Percentiles rank a stretch among this genome's conserved stretches.
These are phyloP conservation scores for Botryotinia calthae DNA, from an alignment of 2,329 filamentous ascomycete genomes.

Conservation along the genomic window DNA sequence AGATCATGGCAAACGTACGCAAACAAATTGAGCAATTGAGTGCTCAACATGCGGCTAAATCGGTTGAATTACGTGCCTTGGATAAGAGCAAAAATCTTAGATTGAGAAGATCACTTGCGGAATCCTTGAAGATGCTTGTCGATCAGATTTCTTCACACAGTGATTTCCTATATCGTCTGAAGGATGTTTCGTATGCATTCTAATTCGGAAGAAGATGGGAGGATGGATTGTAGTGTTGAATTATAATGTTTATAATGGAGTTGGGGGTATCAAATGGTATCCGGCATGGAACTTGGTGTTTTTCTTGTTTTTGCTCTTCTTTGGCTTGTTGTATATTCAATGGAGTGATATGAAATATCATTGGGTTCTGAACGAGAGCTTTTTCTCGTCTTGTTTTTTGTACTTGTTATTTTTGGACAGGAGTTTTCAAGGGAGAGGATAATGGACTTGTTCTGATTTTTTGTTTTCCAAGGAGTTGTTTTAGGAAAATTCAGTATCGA, in stretches of 20 bases:
- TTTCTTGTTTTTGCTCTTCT: not conserved
- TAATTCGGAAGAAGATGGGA: not conserved
- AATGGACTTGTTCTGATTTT: slow-evolving; percentile 2
- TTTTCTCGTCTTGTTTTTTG: too few species aligned
- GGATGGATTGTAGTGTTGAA: not conserved
- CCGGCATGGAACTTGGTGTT: not conserved
- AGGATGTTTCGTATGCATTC: slow-evolving; percentile 15
- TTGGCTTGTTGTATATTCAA: not conserved
- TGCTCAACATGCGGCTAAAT: slow-evolving; percentile 12
- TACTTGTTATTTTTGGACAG: not conserved
- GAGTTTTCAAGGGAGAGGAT: not conserved
- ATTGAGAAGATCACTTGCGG: slow-evolving; percentile 14
- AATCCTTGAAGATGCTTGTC: slow-evolving; percentile 12
- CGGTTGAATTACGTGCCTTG: slow-evolving; percentile 2
- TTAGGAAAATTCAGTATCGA: slow-evolving; percentile 15
- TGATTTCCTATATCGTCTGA: slow-evolving; percentile 15
- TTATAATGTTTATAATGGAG: not conserved
- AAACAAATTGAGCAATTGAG: slow-evolving; percentile 10
- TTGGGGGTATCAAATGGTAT: not conserved
- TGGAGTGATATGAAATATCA: not conserved
- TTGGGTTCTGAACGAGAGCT: not conserved
- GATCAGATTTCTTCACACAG: slow-evolving; percentile 14
- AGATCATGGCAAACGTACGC: slow-evolving; percentile 5
- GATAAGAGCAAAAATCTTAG: slow-evolving; percentile 16
- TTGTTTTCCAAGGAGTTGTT: slow-evolving; percentile 2